Conservation (phyloP, 257 asterid species). For the Coffea eugenioides region DNA sequence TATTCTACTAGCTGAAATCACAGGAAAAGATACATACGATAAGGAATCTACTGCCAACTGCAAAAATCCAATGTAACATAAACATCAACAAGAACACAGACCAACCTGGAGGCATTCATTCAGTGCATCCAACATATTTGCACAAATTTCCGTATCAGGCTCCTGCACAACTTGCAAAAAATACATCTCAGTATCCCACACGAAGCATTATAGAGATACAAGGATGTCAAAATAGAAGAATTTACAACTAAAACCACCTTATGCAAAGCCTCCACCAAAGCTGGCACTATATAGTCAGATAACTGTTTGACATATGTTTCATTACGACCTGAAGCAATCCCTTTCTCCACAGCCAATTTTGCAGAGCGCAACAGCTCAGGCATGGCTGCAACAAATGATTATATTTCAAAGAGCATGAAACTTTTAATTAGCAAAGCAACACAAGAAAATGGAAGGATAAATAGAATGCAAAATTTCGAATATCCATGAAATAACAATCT, state of each 20-base stretch:
- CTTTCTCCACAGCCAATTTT: conserved; percentile 90
- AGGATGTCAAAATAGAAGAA: background rate
- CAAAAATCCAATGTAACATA: background rate
- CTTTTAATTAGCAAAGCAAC: background rate
- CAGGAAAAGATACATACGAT: background rate
- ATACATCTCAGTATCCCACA: conserved; percentile 21
- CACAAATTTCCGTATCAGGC: conserved; percentile 93
- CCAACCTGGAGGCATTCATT: conserved; percentile 92
- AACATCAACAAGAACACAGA: background rate
- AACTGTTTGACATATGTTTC: conserved; percentile 77
- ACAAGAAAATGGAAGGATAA: background rate
- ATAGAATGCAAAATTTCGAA: background rate
- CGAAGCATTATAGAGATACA: conserved; percentile 6
- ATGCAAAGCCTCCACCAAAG: conserved; percentile 83
- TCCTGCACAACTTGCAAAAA: conserved; percentile 57
- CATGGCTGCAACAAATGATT: conserved; percentile 64
- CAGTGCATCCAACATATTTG: conserved; percentile 79
- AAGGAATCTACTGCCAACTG: background rate
- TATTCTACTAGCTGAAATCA: background rate
- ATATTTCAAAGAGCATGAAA: conserved; percentile 16
- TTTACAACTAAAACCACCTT: conserved; percentile 43
- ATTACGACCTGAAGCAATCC: conserved; percentile 84
- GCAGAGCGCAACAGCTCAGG: conserved; percentile 95
- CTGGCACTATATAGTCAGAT: conserved; percentile 70
- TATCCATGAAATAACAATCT: background rate